phyloP scores from a whole-genome alignment of 345 rosid species.

The Salix udensis region DNA sequence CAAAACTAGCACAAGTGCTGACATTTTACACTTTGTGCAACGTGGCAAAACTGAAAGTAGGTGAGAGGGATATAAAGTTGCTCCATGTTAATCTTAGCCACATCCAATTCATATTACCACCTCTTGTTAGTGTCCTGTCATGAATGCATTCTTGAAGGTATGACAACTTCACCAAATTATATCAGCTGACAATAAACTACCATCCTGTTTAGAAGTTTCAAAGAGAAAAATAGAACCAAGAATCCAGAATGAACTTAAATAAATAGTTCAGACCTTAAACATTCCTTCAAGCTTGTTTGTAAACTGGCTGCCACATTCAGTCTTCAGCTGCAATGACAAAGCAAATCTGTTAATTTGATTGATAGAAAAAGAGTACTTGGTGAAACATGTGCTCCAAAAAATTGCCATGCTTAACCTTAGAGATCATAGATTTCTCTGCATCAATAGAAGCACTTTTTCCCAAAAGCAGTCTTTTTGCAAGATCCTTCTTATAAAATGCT shows the following conservation, averaged over 20 bases:
- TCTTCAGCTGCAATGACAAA: slow-evolving; percentile 70
- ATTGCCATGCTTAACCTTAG: slow-evolving; percentile 50
- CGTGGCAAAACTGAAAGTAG: background rate
- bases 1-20: background rate
- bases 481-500: slow-evolving; percentile 98
- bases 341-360: slow-evolving; percentile 26
- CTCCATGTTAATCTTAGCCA: background rate
- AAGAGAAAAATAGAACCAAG: background rate
- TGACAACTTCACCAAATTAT: background rate
- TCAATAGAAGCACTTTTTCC: slow-evolving; percentile 99
- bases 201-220: background rate
- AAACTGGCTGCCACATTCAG: slow-evolving; percentile 97
- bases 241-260: background rate
- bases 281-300: slow-evolving; percentile 98
- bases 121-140: background rate
- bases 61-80: background rate
- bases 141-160: background rate
- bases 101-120: background rate
- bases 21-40: background rate
- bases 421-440: slow-evolving; percentile 98
- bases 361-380: background rate
- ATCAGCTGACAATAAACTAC: background rate
- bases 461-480: slow-evolving; percentile 86
- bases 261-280: slow-evolving; percentile 71
- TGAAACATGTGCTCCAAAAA: background rate